A percentile compares a stretch with the other conserved stretches of the same genome.
These are phyloP conservation scores for Wickerhamiella brachini DNA, from an alignment of 805 yeast genomes.

Conservation along the genomic window DNA sequence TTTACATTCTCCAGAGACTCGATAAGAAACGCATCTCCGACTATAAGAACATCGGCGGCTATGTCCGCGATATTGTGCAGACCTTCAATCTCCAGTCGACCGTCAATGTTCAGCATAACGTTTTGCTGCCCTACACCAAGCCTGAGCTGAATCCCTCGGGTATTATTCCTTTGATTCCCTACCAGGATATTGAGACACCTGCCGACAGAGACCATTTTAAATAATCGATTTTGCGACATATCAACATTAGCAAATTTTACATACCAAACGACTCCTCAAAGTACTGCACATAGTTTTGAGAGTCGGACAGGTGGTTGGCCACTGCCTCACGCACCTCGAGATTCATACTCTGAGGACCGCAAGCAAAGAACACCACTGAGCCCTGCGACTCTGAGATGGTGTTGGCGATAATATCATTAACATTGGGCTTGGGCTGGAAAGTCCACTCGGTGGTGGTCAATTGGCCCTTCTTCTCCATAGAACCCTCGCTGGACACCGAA, in stretches of 20 bases:
- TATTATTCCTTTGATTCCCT: conserved; percentile 81
- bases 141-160: conserved; percentile 63
- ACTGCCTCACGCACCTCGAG: conserved; percentile 9
- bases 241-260: neutral
- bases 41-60: conserved; percentile 61
- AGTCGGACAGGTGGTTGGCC: conserved; percentile 2
- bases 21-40: conserved; percentile 61
- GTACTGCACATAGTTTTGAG: conserved; percentile 8
- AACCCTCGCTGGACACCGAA: neutral
- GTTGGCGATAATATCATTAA: neutral
- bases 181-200: conserved; percentile 20
- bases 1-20: conserved; percentile 82
- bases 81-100: conserved; percentile 58
- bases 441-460: neutral
- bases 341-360: conserved; percentile 12
- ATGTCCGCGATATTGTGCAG: conserved; percentile 61
- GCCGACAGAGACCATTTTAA: conserved; percentile 10
- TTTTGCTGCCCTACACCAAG: conserved; percentile 81
- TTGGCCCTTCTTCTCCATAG: neutral
- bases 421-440: neutral
- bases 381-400: conserved; percentile 6
- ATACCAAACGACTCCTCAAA: conserved; percentile 10
- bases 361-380: conserved; percentile 7
- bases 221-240: neutral
- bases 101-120: conserved; percentile 81